phyloP scores from a whole-genome alignment of 345 rosid genomes.

The Arabis hirsuta region DNA sequence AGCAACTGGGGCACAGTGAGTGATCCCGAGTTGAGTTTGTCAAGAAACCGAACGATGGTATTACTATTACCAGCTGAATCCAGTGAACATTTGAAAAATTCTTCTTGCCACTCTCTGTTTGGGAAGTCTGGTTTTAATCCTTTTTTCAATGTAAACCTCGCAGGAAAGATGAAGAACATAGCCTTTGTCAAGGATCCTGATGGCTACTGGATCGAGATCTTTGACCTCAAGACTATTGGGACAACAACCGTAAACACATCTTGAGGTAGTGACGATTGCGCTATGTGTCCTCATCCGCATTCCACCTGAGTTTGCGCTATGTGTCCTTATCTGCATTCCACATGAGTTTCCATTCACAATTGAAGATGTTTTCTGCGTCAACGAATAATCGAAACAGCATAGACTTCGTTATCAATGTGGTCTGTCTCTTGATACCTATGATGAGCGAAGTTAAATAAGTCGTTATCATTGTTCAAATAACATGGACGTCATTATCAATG shows the following conservation, averaged over 20 bases:
- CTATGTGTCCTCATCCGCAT: no score
- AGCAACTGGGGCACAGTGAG: constrained; percentile 98
- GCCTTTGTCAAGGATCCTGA: constrained; percentile 99
- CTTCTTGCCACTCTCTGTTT: neutral
- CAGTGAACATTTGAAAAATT: neutral
- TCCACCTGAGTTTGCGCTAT: no score
- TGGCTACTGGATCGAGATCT: constrained; percentile 97
- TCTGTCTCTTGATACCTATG: constrained; percentile 17
- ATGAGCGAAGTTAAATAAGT: constrained; percentile 3
- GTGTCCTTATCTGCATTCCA: constrained; percentile 24
- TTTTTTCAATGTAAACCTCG: constrained; percentile 31
- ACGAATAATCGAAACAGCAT: constrained; percentile 7
- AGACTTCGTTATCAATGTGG: neutral
- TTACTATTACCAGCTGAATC: constrained; percentile 17
- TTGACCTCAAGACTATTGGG: constrained; percentile 70
- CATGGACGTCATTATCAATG: neutral
- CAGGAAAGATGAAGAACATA: constrained; percentile 90
- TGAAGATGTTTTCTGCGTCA: neutral
- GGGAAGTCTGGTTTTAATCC: neutral
- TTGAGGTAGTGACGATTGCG: constrained; percentile 41
- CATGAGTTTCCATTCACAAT: constrained; percentile 11
- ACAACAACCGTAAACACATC: constrained; percentile 42
- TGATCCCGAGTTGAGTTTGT: constrained; percentile 91
- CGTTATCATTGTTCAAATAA: neutral
- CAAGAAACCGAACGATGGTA: constrained; percentile 84